These are phyloP conservation scores for Aureobasidium mangrovei DNA, from an alignment of 2,329 filamentous ascomycete genomes.

Conservation along the genomic window DNA sequence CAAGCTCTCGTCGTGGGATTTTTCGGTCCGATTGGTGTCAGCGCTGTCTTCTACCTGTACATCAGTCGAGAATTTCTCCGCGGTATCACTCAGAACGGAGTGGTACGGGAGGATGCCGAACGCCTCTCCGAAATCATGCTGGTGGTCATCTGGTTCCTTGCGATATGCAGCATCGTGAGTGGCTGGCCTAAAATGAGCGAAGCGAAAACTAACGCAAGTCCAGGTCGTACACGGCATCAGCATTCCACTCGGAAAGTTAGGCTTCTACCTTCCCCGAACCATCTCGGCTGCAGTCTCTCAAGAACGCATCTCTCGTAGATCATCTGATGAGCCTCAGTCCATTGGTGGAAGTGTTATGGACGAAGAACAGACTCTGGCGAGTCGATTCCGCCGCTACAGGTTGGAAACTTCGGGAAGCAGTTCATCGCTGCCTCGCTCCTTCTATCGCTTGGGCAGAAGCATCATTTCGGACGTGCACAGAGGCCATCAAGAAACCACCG, in stretches of 20 bases:
- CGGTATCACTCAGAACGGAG: conserved; percentile 48
- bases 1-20: conserved; percentile 85
- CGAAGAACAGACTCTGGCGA: conserved; percentile 5
- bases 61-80: conserved; percentile 66
- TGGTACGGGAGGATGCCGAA: conserved; percentile 56
- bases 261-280: conserved; percentile 53
- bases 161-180: conserved; percentile 72
- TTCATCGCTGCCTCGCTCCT: conserved; percentile 4
- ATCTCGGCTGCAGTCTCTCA: conserved; percentile 47
- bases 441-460: conserved; percentile 4
- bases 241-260: conserved; percentile 65
- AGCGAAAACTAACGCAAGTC: not conserved
- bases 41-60: conserved; percentile 83
- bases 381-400: conserved; percentile 2
- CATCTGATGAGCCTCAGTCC: conserved; percentile 15
- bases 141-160: conserved; percentile 78
- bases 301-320: conserved; percentile 26
- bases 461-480: not conserved
- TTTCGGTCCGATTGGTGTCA: conserved; percentile 87
- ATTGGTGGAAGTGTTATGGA: conserved; percentile 17
- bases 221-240: conserved; percentile 72
- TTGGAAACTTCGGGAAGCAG: not conserved
- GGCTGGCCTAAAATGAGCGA: conserved; percentile 1
- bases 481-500: conserved; percentile 3
- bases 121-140: conserved; percentile 57